Base-by-base conservation (phyloP, 2,329 filamentous ascomycete genomes). In the Neofusicoccum kwambonambiense region DNA sequence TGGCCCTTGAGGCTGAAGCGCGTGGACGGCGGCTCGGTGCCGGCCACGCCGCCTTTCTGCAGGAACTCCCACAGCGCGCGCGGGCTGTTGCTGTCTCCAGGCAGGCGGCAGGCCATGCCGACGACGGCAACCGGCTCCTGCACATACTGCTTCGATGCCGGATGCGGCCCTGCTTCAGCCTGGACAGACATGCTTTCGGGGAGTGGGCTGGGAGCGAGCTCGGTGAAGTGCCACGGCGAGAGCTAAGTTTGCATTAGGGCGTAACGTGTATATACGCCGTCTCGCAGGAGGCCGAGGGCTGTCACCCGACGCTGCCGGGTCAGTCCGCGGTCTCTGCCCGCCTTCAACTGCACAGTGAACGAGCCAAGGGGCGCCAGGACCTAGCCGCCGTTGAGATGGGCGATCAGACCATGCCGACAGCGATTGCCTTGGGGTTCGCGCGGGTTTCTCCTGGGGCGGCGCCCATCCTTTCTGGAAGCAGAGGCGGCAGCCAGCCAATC, bases 1-100 rank as follows among this genome's bases (percentile, higher is more conserved):
- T 78, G 77, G 0, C 70, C 71, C 0, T 68, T 34, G 1, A 79
- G 11, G 37, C 70, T 74, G 69, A 75, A 80, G 0, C 78, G 62
- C 0, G 69, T 65, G 35, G 64, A 7, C 1, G 77, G 74, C 0
- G 71, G 67, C 0, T 66, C 39, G 57, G 69, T 76, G 0, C 64
- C 52, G 0, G 76, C 77, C 3, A 77, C 65, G 0, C 68, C 67
- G 0, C 75, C 76, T 0, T 64, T 51, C 35, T 70, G 56, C 2
- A 79, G 71, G 47, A 69, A 68, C 15, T 67, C 37, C 68, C 68
- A 69, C 5, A 69, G 50, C n/a, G 34, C 44, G 44, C 41, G 42
- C 15, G 65, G 58, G 6, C 50, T 44, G 47, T 41, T 61, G 39
- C 60, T 47, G 6, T 54, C 44, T 6, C 66, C 67, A 3, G 67